phyloP scores from a whole-genome alignment of 306 rosid species.

The Inga laurina region DNA sequence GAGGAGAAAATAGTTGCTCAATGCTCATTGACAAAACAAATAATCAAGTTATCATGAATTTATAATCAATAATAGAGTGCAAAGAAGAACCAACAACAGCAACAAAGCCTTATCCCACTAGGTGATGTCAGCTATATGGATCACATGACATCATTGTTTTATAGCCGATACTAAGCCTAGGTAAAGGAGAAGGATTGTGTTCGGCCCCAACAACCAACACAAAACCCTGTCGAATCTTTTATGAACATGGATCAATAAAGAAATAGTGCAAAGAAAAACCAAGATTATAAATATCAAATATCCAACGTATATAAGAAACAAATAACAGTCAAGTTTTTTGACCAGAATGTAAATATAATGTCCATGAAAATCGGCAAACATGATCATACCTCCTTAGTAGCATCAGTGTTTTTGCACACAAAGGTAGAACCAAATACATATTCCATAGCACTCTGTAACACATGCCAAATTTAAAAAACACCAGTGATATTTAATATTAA shows the following conservation, averaged over 20 bases:
- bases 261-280: neutral
- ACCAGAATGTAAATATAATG: conserved; percentile 19
- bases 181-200: too few relatives aligned
- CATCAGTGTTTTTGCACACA: conserved; percentile 79
- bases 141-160: too few relatives aligned
- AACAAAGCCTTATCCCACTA: too few relatives aligned
- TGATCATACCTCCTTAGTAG: conserved; percentile 83
- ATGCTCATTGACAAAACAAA: neutral
- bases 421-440: conserved; percentile 93
- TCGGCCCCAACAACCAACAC: too few relatives aligned
- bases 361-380: conserved; percentile 16
- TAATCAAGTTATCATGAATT: conserved; percentile 9
- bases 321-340: conserved; percentile 18
- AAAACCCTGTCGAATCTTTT: too few relatives aligned
- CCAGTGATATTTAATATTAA: neutral
- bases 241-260: too few relatives aligned
- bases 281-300: neutral
- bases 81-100: neutral
- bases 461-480: conserved; percentile 26
- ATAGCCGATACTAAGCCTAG: too few relatives aligned
- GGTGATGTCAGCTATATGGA: too few relatives aligned
- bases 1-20: neutral
- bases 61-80: conserved; percentile 13
- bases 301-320: conserved; percentile 9
- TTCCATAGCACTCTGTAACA: conserved; percentile 86